phyloP scores from a whole-genome alignment of 805 yeast species.

The Candida ipomoeae region DNA sequence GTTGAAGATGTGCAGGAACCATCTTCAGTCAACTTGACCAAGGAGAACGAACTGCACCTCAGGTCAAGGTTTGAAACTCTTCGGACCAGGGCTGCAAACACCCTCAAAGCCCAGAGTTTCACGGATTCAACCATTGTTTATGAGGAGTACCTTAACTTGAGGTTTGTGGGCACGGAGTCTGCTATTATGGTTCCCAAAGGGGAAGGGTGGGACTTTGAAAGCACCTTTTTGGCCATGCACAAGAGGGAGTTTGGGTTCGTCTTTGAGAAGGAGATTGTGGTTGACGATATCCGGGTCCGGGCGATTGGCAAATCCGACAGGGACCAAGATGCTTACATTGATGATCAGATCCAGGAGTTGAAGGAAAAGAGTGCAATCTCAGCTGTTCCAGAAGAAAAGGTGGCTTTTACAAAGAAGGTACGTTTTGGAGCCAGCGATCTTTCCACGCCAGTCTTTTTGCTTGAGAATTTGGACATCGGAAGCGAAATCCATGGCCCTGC shows the following conservation, averaged over 20 bases:
- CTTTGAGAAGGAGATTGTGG: constrained; percentile 17
- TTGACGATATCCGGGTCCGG: constrained; percentile 20
- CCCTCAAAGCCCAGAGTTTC: constrained; percentile 13
- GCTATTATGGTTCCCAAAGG: constrained; percentile 17
- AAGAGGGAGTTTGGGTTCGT: constrained; percentile 18
- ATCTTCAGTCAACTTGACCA: constrained; percentile 7
- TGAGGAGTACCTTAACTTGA: constrained; percentile 16
- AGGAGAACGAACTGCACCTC: background rate
- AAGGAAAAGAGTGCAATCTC: background rate
- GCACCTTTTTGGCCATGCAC: constrained; percentile 14
- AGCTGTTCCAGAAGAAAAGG: background rate
- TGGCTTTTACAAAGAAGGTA: constrained; percentile 11
- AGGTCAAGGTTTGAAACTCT: constrained; percentile 7
- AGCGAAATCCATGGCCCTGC: constrained; percentile 16
- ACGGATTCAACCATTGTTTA: constrained; percentile 9
- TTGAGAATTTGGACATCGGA: constrained; percentile 13
- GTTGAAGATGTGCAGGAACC: constrained; percentile 19
- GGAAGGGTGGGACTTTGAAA: constrained; percentile 12
- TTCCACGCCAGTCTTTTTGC: constrained; percentile 14
- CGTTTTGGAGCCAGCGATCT: constrained; percentile 7
- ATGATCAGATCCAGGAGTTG: constrained; percentile 12
- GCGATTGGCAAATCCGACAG: constrained; percentile 14
- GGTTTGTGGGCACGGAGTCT: constrained; percentile 18
- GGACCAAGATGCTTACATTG: constrained; percentile 11
- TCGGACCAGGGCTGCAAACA: constrained; percentile 4